phyloP scores from a whole-genome alignment of 768 basidiomycete genomes.

The Hebeloma cylindrosporum region DNA sequence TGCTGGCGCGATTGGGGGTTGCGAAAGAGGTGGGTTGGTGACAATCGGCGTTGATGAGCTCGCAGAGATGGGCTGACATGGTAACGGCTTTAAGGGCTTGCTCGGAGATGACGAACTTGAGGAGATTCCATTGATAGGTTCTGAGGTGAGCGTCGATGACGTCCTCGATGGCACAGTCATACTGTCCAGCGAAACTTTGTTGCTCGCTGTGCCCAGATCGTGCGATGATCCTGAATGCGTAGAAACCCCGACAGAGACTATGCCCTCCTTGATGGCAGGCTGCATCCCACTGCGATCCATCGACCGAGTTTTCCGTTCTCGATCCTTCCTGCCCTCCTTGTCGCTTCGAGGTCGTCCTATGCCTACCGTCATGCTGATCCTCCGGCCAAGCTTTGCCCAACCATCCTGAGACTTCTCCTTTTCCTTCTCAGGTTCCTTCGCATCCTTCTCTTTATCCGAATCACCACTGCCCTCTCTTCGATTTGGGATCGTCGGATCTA shows the following conservation, averaged over 20 bases:
- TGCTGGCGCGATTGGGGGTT: background rate
- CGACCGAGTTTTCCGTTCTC: conserved; percentile 34
- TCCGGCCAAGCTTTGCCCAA: conserved; percentile 66
- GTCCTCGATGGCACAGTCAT: too few relatives aligned
- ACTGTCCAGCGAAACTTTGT: too few relatives aligned
- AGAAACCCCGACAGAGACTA: too few relatives aligned
- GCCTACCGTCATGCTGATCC: conserved; percentile 61
- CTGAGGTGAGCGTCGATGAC: too few relatives aligned
- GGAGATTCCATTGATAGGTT: too few relatives aligned
- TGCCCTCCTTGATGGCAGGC: conserved; percentile 18
- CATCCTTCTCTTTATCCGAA: conserved; percentile 27
- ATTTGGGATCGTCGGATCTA: conserved; percentile 17
- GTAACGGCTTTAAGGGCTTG: conserved; percentile 8
- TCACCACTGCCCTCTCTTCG: conserved; percentile 22
- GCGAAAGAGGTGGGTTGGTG: conserved; percentile 8
- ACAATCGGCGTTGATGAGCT: conserved; percentile 1
- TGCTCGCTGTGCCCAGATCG: too few relatives aligned
- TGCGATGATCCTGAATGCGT: too few relatives aligned
- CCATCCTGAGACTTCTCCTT: conserved; percentile 31
- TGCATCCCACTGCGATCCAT: conserved; percentile 26
- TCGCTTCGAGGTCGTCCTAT: conserved; percentile 34
- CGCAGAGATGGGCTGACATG: conserved; percentile 6
- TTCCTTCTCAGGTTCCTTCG: conserved; percentile 28
- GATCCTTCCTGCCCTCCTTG: conserved; percentile 34
- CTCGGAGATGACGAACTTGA: too few relatives aligned